Evolutionary conservation across 768 basidiomycete species (phyloP), one percentile per base, ranked within the genome.

Genomic region (Xerocomus spinulosus): DNA sequence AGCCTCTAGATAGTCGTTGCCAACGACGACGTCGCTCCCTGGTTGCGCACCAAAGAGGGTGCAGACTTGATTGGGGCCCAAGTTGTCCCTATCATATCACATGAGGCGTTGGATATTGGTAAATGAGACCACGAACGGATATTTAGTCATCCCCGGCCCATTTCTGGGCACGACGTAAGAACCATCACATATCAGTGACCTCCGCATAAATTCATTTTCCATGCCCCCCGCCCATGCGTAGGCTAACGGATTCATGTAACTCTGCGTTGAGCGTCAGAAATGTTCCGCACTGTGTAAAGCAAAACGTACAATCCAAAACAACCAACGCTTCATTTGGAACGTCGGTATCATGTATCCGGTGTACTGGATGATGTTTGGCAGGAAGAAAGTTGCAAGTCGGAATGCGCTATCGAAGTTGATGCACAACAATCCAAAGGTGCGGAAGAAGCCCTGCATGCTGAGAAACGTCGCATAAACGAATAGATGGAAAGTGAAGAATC

Each of bases 151-250:
- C 8, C 76, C 79, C 2, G 71, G 68, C 12, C 71, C 73, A 57
- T 87, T 87, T 36, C 84, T 74, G 3, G 88, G 88, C 17, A 85
- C 71, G 30, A 91, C 66, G 47, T 74, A 79, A 37, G 63, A 68
- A 17, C 86, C 87, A 56, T 85, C 81, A 56, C 87, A 91, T 9
- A 68, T 70, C 37, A 88, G 60, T 17, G 76, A 64, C 29, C 82
- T 79, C 15, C 80, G 79, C 72, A 74, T 79, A 67, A 92, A 92
- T 63, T 95, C 92, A 63, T 93, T 93, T 66, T 86, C 82, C 82
- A 94, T 86, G 30, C 78, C 71, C 3, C 80, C 82, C 54, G 85
- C 79, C 77, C 87, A 92, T 0, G 80, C 82, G 21, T 88, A 92
- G 2, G 79, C 68, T 42, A 92, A 67, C 0, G 92, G 92, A 58